Conservation (phyloP, 768 basidiomycete species). For the Amanita exitialis region DNA sequence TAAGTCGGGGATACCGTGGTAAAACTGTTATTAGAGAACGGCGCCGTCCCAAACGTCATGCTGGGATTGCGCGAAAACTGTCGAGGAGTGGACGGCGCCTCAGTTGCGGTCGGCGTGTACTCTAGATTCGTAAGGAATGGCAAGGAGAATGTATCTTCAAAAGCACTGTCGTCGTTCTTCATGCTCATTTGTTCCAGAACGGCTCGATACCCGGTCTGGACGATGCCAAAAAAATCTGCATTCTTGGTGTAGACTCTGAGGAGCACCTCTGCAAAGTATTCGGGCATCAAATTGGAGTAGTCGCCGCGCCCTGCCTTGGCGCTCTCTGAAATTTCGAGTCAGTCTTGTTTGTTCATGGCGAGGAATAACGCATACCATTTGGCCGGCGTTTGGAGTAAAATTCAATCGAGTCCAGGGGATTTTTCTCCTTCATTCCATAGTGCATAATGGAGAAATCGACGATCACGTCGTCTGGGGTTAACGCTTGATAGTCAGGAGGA, state of each 20-base stretch:
- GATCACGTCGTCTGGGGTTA: conserved; percentile 43
- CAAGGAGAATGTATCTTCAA: not conserved
- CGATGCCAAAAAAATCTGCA: conserved; percentile 40
- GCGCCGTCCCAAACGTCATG: conserved; percentile 10
- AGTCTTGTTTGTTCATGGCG: not conserved
- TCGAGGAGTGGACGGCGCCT: conserved; percentile 28
- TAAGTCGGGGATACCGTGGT: conserved; percentile 32
- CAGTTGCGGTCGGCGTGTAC: conserved; percentile 25
- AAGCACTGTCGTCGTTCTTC: conserved; percentile 11
- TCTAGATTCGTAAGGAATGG: not conserved
- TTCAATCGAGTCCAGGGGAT: conserved; percentile 58
- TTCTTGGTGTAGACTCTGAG: conserved; percentile 65
- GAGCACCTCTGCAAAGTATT: conserved; percentile 57
- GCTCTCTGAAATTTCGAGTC: conserved; percentile 23
- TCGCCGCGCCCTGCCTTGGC: conserved; percentile 39
- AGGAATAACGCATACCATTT: conserved; percentile 30
- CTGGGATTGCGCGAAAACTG: conserved; percentile 13
- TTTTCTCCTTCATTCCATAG: conserved; percentile 63
- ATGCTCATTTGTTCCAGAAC: conserved; percentile 20
- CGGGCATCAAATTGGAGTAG: conserved; percentile 57
- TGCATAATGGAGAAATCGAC: conserved; percentile 62
- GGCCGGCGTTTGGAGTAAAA: conserved; percentile 67
- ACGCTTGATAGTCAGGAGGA: conserved; percentile 13
- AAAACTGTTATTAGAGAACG: conserved; percentile 33
- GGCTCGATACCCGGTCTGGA: conserved; percentile 59